Conservation (phyloP, 2,329 filamentous ascomycete genomes). For the Sporothrix humicola region DNA sequence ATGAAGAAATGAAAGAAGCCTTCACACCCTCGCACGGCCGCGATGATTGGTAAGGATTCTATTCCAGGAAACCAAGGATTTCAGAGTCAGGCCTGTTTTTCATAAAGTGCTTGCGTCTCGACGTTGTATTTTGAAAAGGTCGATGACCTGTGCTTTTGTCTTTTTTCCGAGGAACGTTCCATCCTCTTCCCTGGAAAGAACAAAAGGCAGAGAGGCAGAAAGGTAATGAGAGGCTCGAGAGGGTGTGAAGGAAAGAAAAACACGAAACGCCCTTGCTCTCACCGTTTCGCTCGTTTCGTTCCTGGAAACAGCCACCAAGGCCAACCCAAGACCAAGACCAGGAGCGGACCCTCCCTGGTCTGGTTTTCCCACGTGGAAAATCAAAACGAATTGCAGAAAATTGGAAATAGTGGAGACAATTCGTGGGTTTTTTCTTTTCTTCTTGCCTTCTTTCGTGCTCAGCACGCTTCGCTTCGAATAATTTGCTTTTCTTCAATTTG, state of each 20-base stretch:
- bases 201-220: constrained; percentile 12
- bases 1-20: neutral
- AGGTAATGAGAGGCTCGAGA: neutral
- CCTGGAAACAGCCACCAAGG: neutral
- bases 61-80: neutral
- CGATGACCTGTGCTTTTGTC: neutral
- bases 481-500: neutral
- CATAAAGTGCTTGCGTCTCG: constrained; percentile 14
- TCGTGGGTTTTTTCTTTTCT: neutral
- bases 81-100: neutral
- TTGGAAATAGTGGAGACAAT: neutral
- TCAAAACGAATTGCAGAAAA: neutral
- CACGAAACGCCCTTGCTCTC: neutral
- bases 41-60: neutral
- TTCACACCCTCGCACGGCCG: neutral
- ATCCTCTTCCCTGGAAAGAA: neutral
- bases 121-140: neutral
- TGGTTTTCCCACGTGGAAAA: constrained; percentile 21
- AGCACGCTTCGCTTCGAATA: no score
- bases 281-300: constrained; percentile 3
- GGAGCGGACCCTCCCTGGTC: constrained; percentile 2
- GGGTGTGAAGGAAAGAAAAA: neutral
- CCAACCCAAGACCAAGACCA: neutral
- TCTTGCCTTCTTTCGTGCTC: no score
- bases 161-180: neutral